phyloP scores from a whole-genome alignment of 768 basidiomycete genomes.

The Suillus subaureus region DNA sequence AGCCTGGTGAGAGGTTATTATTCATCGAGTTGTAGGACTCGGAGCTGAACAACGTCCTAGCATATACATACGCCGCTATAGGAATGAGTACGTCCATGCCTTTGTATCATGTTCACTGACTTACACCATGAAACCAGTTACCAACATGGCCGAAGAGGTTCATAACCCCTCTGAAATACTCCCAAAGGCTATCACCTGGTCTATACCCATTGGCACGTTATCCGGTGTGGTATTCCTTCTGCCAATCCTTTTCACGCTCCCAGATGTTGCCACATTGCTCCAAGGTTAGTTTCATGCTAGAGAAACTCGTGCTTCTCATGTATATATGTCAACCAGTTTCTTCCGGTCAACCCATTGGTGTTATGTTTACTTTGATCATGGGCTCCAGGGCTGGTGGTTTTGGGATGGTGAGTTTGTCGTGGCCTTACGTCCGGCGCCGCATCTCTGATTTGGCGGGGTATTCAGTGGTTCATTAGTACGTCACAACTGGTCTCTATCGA shows the following conservation, averaged over 20 bases:
- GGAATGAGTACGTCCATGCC: conserved; percentile 54
- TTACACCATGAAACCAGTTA: conserved; percentile 38
- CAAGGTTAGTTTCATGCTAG: conserved; percentile 38
- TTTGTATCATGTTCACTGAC: neutral
- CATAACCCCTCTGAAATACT: conserved; percentile 56
- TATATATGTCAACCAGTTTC: conserved; percentile 40
- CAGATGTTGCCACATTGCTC: conserved; percentile 54
- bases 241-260: conserved; percentile 67
- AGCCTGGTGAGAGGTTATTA: conserved; percentile 31
- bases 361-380: conserved; percentile 67
- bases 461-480: conserved; percentile 47
- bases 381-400: conserved; percentile 64
- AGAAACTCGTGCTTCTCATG: conserved; percentile 7
- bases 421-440: conserved; percentile 2
- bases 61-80: conserved; percentile 60
- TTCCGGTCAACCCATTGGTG: conserved; percentile 63
- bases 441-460: conserved; percentile 8
- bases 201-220: conserved; percentile 54
- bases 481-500: conserved; percentile 7
- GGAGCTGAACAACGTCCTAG: conserved; percentile 27
- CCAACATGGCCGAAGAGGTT: conserved; percentile 72
- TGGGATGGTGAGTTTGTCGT: conserved; percentile 47
- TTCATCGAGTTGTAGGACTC: conserved; percentile 7
- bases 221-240: conserved; percentile 58
- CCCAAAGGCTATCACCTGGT: conserved; percentile 56